Conservation (phyloP, 1,284 basidiomycete species). For the Boletellus deceptivus region DNA sequence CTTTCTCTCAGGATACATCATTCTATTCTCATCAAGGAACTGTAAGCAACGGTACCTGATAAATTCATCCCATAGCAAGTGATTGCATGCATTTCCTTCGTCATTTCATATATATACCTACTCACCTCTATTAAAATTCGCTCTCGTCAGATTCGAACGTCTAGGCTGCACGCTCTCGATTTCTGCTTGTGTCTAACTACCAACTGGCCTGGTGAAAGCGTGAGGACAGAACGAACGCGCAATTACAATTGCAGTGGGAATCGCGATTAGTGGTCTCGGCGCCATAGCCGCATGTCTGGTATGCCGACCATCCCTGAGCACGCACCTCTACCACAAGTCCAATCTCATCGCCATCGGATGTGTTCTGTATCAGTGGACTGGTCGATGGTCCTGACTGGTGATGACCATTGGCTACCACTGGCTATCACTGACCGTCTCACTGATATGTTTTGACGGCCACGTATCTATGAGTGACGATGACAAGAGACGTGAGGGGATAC, state of each 20-base stretch:
- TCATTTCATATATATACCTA: not conserved
- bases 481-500: constrained; percentile 38
- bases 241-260: constrained; percentile 63
- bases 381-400: too few species aligned
- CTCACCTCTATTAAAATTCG: constrained; percentile 38
- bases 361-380: constrained; percentile 47
- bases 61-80: constrained; percentile 34
- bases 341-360: constrained; percentile 63
- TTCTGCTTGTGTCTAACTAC: not conserved
- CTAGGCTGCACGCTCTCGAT: constrained; percentile 1
- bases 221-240: constrained; percentile 71
- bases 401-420: too few species aligned
- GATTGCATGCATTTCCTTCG: not conserved
- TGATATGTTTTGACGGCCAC: constrained; percentile 44
- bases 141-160: constrained; percentile 45
- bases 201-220: constrained; percentile 69
- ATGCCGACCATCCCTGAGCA: constrained; percentile 48
- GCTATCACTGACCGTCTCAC: too few species aligned
- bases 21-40: constrained; percentile 54
- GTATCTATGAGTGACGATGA: constrained; percentile 52
- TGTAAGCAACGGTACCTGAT: constrained; percentile 29
- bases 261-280: constrained; percentile 64
- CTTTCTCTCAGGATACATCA: constrained; percentile 50
- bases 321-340: constrained; percentile 52
- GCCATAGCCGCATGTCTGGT: constrained; percentile 58